Conservation (phyloP, 495 filamentous ascomycete species). For the Trichoderma erinaceum region DNA sequence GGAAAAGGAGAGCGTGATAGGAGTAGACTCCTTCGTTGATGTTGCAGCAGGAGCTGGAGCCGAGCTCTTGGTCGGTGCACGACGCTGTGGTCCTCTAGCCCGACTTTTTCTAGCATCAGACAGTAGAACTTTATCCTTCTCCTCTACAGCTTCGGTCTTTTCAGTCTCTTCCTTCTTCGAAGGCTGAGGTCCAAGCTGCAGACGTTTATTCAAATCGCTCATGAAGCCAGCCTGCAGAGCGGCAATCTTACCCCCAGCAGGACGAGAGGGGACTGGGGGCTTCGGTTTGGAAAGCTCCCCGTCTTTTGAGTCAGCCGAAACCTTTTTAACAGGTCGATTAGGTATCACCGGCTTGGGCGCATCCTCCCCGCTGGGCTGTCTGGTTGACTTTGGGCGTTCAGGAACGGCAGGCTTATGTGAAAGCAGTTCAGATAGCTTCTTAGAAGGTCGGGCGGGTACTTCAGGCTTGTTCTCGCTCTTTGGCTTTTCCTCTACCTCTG, state of each 20-base stretch:
- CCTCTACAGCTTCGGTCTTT: constrained; percentile 49
- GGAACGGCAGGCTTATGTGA: constrained; percentile 35
- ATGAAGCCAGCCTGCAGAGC: constrained; percentile 86
- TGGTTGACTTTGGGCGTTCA: constrained; percentile 69
- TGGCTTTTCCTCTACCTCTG: constrained; percentile 37
- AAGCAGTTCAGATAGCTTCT: constrained; percentile 20
- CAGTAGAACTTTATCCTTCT: constrained; percentile 69
- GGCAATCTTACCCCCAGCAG: constrained; percentile 78
- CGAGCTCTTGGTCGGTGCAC: constrained; percentile 52
- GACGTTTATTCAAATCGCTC: constrained; percentile 77
- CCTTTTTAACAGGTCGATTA: constrained; percentile 55
- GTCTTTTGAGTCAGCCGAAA: constrained; percentile 33
- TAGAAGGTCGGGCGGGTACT: constrained; percentile 24
- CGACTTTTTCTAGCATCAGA: constrained; percentile 82
- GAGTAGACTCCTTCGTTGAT: constrained; percentile 24
- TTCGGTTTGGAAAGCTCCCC: constrained; percentile 54
- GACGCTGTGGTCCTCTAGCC: constrained; percentile 78
- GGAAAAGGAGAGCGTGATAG: constrained; percentile 30
- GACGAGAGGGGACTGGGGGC: constrained; percentile 74
- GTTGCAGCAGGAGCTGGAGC: constrained; percentile 28
- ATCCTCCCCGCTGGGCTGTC: constrained; percentile 15
- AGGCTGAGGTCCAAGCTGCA: constrained; percentile 72
- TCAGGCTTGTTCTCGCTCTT: constrained; percentile 29
- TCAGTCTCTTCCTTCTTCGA: constrained; percentile 61
- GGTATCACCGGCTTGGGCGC: constrained; percentile 80